These are phyloP conservation scores for Hippophae gyantsensis DNA, from an alignment of 306 rosid species.

Conservation along the genomic window DNA sequence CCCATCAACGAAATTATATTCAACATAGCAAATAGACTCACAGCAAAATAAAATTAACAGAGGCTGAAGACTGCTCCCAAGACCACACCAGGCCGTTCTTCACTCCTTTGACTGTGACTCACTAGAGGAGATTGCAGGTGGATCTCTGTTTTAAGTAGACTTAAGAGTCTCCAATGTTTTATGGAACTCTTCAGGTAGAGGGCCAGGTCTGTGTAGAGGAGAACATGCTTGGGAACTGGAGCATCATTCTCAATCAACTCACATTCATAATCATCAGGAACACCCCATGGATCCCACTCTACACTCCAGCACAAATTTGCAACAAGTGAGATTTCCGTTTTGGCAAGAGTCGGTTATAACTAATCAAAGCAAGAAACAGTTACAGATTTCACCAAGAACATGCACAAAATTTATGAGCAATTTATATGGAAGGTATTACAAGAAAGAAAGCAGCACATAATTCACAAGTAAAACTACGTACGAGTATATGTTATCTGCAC, in stretches of 20 bases:
- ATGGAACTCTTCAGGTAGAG: slow-evolving; percentile 66
- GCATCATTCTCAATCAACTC: slow-evolving; percentile 84
- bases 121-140: slow-evolving; percentile 24
- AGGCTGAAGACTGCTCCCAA: slow-evolving; percentile 22
- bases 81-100: slow-evolving; percentile 10
- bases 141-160: slow-evolving; percentile 24
- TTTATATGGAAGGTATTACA: too few species aligned
- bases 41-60: slow-evolving; percentile 12
- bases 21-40: slow-evolving; percentile 21
- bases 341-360: neutral
- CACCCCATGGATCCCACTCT: slow-evolving; percentile 97
- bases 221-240: slow-evolving; percentile 81
- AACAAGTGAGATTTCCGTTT: neutral
- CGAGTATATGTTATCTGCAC: too few species aligned
- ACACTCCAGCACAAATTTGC: slow-evolving; percentile 22
- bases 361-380: slow-evolving; percentile 5
- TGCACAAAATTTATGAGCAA: too few species aligned
- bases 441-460: too few species aligned
- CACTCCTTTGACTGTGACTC: slow-evolving; percentile 44
- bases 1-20: slow-evolving; percentile 13
- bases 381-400: too few species aligned
- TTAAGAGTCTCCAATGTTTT: slow-evolving; percentile 39
- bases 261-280: slow-evolving; percentile 68
- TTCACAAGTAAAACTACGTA: too few species aligned
- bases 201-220: slow-evolving; percentile 75